These are phyloP conservation scores for Musa schizocarpa DNA, from an alignment of 176 grass and related monocot species.

Conservation along the genomic window DNA sequence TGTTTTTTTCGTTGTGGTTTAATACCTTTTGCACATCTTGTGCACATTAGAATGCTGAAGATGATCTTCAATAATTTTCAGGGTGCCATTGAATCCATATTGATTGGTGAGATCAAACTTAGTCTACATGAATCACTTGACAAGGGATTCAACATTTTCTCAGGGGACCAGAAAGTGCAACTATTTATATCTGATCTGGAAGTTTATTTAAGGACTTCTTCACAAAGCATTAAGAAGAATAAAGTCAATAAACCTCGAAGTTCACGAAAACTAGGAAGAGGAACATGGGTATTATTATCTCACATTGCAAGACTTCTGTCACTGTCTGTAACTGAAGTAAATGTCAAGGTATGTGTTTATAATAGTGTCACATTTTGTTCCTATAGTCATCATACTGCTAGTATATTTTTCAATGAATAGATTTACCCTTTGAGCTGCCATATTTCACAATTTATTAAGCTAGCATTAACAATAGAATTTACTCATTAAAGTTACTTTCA, in stretches of 20 bases:
- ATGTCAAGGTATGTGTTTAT: slow-evolving; percentile 53
- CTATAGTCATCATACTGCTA: background rate
- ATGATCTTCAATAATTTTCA: slow-evolving; percentile 29
- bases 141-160: slow-evolving; percentile 43
- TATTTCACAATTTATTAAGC: background rate
- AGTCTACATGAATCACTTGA: slow-evolving; percentile 38
- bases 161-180: slow-evolving; percentile 46
- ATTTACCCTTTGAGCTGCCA: background rate
- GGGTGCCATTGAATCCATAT: slow-evolving; percentile 62
- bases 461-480: background rate
- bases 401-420: background rate
- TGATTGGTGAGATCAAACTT: slow-evolving; percentile 64
- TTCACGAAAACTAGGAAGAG: slow-evolving; percentile 35
- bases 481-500: background rate
- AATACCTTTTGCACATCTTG: slow-evolving; percentile 7
- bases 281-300: slow-evolving; percentile 51
- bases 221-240: slow-evolving; percentile 45
- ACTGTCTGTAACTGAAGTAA: slow-evolving; percentile 58
- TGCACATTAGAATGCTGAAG: background rate
- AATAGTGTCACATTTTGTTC: background rate
- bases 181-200: slow-evolving; percentile 66
- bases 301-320: slow-evolving; percentile 51
- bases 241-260: slow-evolving; percentile 42
- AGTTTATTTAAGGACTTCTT: slow-evolving; percentile 54
- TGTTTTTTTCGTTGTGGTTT: background rate